Evolutionary conservation across 306 rosid species (phyloP), one percentile per base, ranked within the genome.

Genomic region (Cicer yamashitae): DNA sequence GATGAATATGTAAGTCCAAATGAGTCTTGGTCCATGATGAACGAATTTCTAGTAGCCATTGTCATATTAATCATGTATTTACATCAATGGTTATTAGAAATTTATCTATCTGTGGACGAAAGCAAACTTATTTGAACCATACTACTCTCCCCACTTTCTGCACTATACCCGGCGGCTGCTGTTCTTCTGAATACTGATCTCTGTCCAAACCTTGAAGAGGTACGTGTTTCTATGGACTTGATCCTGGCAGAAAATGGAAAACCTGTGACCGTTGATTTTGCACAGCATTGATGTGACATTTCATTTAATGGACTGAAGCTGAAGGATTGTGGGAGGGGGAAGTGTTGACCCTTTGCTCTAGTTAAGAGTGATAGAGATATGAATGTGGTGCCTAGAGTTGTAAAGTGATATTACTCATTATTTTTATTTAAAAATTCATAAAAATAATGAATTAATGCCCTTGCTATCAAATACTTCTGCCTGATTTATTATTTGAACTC

Each of bases 141-240:
- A 34, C 20, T 37, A 13, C 45, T 34, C 34, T 54, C 44, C 66
- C 44, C 10, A 34, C 66, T 60, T 37, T 37, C 40, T 79, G 48
- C 47, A 67, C 73, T 46, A 38, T 65, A 61, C 82, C 46, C 41
- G 73, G 61, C 56, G 12, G 38, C 64, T 68, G 79, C 65, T 67
- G 79, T 74, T 78, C 77, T 78, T 76, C 25, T 30, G 78, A 78
- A 67, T 80, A 70, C 74, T 76, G 82, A 62, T 81, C 82, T 77
- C 62, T 30, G 37, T 59, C 70, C 66, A 60, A 84, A 59, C 79
- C 86, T 76, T 83, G 39, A 70, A 71, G 85, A 86, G 89, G 91
- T 78, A 79, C 82, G 89, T 78, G 57, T 73, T 74, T 81, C 66
- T 82, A 53, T 76, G 69, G 65, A 75, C 56, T 67, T 41, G 37